phyloP scores from a whole-genome alignment of 139 green algal species.

The Tetraselmis striata region DNA sequence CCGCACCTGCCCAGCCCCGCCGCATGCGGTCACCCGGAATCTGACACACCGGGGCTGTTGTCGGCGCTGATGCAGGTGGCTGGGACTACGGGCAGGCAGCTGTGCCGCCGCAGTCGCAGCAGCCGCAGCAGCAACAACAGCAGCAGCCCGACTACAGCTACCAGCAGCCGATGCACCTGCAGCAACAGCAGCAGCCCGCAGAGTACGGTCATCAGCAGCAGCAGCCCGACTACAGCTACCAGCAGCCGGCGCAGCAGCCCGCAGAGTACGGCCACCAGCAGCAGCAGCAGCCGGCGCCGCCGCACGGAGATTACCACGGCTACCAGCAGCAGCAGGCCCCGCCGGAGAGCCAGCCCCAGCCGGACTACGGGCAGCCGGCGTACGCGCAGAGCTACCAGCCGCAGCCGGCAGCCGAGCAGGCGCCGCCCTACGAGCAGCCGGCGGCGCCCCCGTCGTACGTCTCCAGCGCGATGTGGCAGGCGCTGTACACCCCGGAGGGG shows the following conservation, averaged over 20 bases:
- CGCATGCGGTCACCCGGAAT: too few relatives aligned
- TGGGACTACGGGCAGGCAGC: neutral
- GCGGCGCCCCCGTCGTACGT: neutral
- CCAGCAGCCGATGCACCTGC: neutral
- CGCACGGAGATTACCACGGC: constrained; percentile 23
- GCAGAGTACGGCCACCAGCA: constrained; percentile 5
- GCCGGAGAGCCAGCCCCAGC: neutral
- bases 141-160: neutral
- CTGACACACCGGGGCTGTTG: too few relatives aligned
- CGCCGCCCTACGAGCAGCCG: constrained; percentile 1
- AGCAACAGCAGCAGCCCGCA: neutral
- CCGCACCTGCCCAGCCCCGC: too few relatives aligned
- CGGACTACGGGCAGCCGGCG: neutral
- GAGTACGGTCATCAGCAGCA: neutral
- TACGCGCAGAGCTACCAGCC: constrained; percentile 4
- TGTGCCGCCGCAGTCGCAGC: neutral
- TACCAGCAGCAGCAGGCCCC: neutral
- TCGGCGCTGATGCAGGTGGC: too few relatives aligned
- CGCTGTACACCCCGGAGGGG: constrained; percentile 68
- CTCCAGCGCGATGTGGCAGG: constrained; percentile 52
- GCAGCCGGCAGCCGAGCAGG: constrained; percentile 15
- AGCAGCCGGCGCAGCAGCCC: neutral
- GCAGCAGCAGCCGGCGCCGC: constrained; percentile 8
- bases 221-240: neutral
- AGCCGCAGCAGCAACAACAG: constrained; percentile 1